Evolutionary conservation across 148 eudicot species (phyloP).

Genomic region (Arctostaphylos glauca): DNA sequence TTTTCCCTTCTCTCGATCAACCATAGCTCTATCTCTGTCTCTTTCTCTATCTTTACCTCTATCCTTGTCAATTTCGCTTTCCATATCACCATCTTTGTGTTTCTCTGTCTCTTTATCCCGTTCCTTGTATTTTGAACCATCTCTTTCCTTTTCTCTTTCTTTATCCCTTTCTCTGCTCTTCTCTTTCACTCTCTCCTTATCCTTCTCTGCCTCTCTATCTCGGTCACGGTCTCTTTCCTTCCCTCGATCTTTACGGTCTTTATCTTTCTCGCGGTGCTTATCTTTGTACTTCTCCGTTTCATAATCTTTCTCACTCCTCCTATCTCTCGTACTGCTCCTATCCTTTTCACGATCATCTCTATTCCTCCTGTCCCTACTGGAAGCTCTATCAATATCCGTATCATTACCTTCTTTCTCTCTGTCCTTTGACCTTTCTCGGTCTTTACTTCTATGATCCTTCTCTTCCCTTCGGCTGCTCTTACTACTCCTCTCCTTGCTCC

Average conservation of each 20-base stretch:
- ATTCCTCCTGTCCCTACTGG: conserved; percentile 56
- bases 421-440: conserved; percentile 53
- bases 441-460: conserved; percentile 61
- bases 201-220: conserved; percentile 46
- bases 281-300: conserved; percentile 36
- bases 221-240: conserved; percentile 43
- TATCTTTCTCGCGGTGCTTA: conserved; percentile 35
- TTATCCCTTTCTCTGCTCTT: conserved; percentile 54
- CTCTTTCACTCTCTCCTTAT: conserved; percentile 52
- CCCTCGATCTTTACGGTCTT: conserved; percentile 41
- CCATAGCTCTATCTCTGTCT: too few relatives aligned
- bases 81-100: conserved; percentile 49
- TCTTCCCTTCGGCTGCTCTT: conserved; percentile 72
- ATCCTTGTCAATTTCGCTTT: conserved; percentile 42
- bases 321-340: conserved; percentile 22
- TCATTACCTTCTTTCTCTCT: conserved; percentile 44
- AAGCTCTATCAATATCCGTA: conserved; percentile 38
- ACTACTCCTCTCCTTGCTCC: conserved; percentile 61
- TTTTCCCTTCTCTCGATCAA: conserved; percentile 58
- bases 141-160: conserved; percentile 48
- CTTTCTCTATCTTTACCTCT: neutral
- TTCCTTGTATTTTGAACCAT: conserved; percentile 31
- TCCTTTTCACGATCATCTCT: conserved; percentile 47
- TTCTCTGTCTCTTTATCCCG: conserved; percentile 50
- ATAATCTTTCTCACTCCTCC: conserved; percentile 29